Base-by-base conservation (phyloP, 2,329 filamentous ascomycete genomes). In the Paraconiothyrium brasiliense region DNA sequence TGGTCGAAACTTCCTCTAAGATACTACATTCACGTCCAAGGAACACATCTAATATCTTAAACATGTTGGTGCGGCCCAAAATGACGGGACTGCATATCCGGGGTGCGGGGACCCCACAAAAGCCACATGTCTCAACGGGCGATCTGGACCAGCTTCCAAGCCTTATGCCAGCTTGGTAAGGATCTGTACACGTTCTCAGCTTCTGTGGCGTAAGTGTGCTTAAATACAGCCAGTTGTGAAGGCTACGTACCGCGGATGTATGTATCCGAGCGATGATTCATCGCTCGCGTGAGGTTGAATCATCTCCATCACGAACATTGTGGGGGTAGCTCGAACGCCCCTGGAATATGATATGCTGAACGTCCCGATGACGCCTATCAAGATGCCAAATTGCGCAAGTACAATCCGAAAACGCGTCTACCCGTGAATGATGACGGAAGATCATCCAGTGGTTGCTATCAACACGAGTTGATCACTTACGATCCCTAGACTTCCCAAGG, bases 21-120 rank as follows among this genome's bases (percentile, higher is more conserved):
- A 41, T 20, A 41, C 39, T 4, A 41, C 16, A 20, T 20, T 41
- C 27, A 30, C 27, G 6, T 30, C 6, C 14, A 5, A 16, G 4
- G 16, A 5, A 34, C 11, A 24, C 39, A 20, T 34, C 30, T 41
- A 9, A 2, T 9, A 39, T 35, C 34, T 52, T 52, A 52, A 52
- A 27, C 51, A 54, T 5, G 16, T 43, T n/a, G 2, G 14, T 13
- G 14, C n/a, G 37, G 14, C 22, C 37, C 51, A 54, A 8, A n/a
- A 6, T 32, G 35, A 24, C 34, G 51, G 51, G 51, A 52, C 44
- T 27, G 22, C 22, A 24, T 54, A 43, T 44, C 51, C 51, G 51
- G 44, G 22, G 32, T 43, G 22, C 51, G 51, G 51, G 51, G 51
- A 54, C 39, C 51, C 37, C 37, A 54, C 51, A 32, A 43, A 43